Evolutionary conservation across 2,329 filamentous ascomycete species (phyloP).

Genomic region (Verticillium tricorpus): DNA sequence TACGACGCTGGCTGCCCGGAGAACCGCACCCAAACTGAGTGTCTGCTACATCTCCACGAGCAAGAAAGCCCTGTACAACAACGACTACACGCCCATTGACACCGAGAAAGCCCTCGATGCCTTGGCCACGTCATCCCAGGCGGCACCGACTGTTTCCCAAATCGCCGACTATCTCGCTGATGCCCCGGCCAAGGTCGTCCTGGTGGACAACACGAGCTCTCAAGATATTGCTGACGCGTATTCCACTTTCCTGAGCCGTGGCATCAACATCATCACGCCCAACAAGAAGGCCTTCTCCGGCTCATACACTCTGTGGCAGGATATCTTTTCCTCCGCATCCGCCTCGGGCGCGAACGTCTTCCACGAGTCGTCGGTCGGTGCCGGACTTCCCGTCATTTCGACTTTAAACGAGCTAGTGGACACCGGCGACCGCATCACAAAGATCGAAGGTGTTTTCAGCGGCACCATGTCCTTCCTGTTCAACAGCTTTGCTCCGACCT

Average conservation of each 20-base stretch:
- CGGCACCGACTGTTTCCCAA: constrained; percentile 63
- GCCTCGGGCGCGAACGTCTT: constrained; percentile 76
- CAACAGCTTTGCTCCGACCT: constrained; percentile 88
- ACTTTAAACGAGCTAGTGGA: constrained; percentile 92
- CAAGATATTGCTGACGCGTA: constrained; percentile 81
- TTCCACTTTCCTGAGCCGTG: constrained; percentile 72
- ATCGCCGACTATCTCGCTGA: constrained; percentile 73
- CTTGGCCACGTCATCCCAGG: constrained; percentile 58
- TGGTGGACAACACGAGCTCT: constrained; percentile 95
- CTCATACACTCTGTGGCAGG: constrained; percentile 74
- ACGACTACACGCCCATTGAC: constrained; percentile 65
- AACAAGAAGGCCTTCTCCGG: constrained; percentile 98
- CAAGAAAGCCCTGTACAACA: constrained; percentile 73
- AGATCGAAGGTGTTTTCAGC: constrained; percentile 95
- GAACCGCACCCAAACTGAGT: constrained; percentile 64
- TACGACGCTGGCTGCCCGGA: constrained; percentile 59
- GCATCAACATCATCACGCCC: constrained; percentile 88
- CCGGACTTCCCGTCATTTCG: constrained; percentile 87
- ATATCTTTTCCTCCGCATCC: constrained; percentile 73
- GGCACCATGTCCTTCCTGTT: constrained; percentile 98
- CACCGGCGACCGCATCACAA: constrained; percentile 85
- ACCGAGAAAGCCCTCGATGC: constrained; percentile 57
- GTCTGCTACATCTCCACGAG: constrained; percentile 85
- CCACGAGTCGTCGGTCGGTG: constrained; percentile 93
- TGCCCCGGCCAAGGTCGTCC: constrained; percentile 72